Conservation (phyloP, 2,329 filamentous ascomycete genomes). For the Zasmidium citrigriseum region DNA sequence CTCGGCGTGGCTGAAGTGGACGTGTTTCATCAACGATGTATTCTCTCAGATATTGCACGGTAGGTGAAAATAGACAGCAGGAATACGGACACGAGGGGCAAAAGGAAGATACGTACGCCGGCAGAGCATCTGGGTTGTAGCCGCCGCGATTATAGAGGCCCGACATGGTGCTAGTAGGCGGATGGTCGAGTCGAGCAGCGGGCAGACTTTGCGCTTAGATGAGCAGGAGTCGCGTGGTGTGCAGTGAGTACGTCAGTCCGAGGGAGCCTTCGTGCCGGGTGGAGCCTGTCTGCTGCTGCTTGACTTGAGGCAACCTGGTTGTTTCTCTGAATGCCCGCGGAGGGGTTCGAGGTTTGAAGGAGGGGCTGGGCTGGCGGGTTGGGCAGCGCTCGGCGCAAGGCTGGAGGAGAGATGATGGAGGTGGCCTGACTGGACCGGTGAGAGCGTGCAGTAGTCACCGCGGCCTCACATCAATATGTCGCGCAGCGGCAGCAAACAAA, state of each 20-base stretch:
- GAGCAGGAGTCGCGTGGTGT: neutral
- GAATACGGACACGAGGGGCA: constrained; percentile 9
- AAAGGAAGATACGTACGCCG: constrained; percentile 64
- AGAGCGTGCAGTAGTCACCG: neutral
- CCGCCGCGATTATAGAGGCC: constrained; percentile 45
- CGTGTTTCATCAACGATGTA: constrained; percentile 22
- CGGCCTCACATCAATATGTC: neutral
- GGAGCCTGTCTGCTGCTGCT: neutral
- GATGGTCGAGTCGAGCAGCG: neutral
- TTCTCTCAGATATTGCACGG: constrained; percentile 2
- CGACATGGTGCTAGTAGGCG: neutral
- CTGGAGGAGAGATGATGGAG: neutral
- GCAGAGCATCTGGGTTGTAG: constrained; percentile 92
- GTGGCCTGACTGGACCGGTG: neutral
- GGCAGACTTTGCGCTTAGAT: neutral
- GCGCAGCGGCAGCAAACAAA: neutral
- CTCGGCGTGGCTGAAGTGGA: constrained; percentile 60
- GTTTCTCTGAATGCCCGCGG: neutral
- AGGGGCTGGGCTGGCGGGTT: neutral
- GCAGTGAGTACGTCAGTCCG: neutral
- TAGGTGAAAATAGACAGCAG: neutral
- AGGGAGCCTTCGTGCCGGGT: neutral
- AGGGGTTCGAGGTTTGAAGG: neutral
- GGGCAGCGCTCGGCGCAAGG: neutral
- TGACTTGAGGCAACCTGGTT: neutral